Conservation (phyloP, 768 basidiomycete genomes). For the Agrocybe chaxingu region DNA sequence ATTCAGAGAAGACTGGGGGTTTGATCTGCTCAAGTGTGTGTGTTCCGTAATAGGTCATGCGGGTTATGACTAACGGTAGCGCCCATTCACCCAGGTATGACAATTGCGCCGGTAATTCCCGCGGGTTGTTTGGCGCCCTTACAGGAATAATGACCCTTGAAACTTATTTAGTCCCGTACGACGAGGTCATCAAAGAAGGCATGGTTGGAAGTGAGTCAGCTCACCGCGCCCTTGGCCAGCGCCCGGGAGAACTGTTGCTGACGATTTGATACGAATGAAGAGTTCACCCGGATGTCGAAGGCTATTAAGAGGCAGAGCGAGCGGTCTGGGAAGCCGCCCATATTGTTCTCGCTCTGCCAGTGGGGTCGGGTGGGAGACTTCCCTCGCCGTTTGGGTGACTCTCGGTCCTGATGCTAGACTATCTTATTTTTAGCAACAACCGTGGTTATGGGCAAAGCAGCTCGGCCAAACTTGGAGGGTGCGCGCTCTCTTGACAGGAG, state of each 20-base stretch:
- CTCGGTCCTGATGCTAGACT: not conserved
- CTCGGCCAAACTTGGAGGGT: conserved; percentile 70
- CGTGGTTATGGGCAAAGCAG: conserved; percentile 59
- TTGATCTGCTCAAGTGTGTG: conserved; percentile 59
- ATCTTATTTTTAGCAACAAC: conserved; percentile 43
- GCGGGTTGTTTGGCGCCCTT: not conserved
- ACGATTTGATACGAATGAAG: conserved; percentile 24
- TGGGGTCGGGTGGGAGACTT: conserved; percentile 55
- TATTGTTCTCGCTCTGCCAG: conserved; percentile 61
- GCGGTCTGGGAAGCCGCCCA: conserved; percentile 46
- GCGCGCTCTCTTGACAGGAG: conserved; percentile 13
- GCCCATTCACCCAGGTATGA: conserved; percentile 42
- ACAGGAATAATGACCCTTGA: not conserved
- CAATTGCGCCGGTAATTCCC: conserved; percentile 50
- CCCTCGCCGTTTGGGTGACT: conserved; percentile 1
- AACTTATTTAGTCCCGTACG: conserved; percentile 39
- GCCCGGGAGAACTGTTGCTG: no score
- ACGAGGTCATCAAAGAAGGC: conserved; percentile 51
- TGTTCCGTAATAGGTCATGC: not conserved
- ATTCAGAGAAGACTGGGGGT: conserved; percentile 60
- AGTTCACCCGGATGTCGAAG: conserved; percentile 57
- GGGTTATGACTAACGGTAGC: not conserved
- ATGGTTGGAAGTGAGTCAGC: conserved; percentile 47
- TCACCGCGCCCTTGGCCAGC: not conserved
- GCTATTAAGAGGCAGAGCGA: conserved; percentile 51